phyloP scores from a whole-genome alignment of 176 grass and related monocot genomes.

The Aegilops longissima region DNA sequence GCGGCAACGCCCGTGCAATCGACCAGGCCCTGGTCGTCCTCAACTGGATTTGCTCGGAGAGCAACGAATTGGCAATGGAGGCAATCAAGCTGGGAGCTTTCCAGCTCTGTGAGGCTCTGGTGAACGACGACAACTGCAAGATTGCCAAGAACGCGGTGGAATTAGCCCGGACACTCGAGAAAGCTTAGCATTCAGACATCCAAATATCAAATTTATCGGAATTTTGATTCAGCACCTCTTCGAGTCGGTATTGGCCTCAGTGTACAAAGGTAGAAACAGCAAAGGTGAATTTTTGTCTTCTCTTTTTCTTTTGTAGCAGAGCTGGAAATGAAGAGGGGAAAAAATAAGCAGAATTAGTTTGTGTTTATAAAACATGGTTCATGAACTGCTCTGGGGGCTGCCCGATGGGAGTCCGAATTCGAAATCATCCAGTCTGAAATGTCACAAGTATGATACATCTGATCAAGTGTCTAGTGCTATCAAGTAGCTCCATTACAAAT shows the following conservation, averaged over 20 bases:
- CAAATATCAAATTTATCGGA: constrained; percentile 33
- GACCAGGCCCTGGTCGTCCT: constrained; percentile 77
- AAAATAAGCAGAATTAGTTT: constrained; percentile 44
- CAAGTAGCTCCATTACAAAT: constrained; percentile 21
- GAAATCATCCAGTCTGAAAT: constrained; percentile 33
- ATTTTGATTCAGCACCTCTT: constrained; percentile 49
- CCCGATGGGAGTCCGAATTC: neutral
- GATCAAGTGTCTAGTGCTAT: constrained; percentile 30
- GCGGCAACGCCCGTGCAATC: constrained; percentile 65
- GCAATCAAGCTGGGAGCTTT: constrained; percentile 70
- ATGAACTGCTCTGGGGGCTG: constrained; percentile 23
- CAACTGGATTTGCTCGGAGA: constrained; percentile 67
- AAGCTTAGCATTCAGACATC: constrained; percentile 28
- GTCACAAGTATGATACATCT: constrained; percentile 14
- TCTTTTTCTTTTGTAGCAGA: constrained; percentile 41
- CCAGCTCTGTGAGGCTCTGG: constrained; percentile 56
- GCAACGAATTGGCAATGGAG: constrained; percentile 47
- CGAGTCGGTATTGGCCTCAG: constrained; percentile 34
- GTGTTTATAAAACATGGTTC: constrained; percentile 51
- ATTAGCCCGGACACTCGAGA: constrained; percentile 68
- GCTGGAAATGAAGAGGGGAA: constrained; percentile 25
- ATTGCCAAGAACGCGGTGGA: constrained; percentile 76
- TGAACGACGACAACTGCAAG: constrained; percentile 70
- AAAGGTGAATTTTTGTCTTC: constrained; percentile 50
- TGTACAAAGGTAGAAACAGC: constrained; percentile 58